Percentiles rank a stretch among this genome's conserved stretches.
phyloP scores from a whole-genome alignment of 140 eudicot genomes.

The Ambrosia hybrid region DNA sequence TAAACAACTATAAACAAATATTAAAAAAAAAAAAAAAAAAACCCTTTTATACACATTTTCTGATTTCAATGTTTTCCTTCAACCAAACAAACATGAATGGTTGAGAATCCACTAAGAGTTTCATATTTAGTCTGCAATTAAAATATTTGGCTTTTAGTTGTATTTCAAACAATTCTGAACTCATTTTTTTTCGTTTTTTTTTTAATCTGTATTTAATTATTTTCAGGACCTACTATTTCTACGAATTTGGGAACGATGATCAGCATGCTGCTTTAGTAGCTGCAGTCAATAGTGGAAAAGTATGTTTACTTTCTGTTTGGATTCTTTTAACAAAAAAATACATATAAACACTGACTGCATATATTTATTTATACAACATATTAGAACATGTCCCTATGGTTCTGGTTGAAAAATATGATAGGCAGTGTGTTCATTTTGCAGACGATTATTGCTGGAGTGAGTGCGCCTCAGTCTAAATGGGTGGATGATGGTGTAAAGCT shows the following conservation, averaged over 20 bases:
- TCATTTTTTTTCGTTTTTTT: neutral
- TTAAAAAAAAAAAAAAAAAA: too few relatives aligned
- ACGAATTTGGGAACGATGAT: slow-evolving; percentile 79
- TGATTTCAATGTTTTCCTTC: neutral
- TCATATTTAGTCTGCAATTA: neutral
- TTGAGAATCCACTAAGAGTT: neutral
- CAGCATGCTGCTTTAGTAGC: slow-evolving; percentile 90
- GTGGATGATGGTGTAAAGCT: slow-evolving; percentile 76
- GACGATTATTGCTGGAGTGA: slow-evolving; percentile 85
- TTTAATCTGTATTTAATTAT: neutral
- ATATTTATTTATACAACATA: neutral
- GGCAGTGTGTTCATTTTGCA: slow-evolving; percentile 30
- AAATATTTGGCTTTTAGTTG: slow-evolving; percentile 4
- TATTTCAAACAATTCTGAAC: neutral
- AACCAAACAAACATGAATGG: neutral
- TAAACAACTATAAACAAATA: too few relatives aligned
- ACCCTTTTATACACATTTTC: too few relatives aligned
- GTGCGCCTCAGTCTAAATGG: slow-evolving; percentile 77
- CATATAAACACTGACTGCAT: too few relatives aligned
- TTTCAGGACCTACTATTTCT: slow-evolving; percentile 85
- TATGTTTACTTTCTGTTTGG: slow-evolving; percentile 23
- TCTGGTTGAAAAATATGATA: neutral
- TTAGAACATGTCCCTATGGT: neutral
- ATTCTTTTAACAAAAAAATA: too few relatives aligned
- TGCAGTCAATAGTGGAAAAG: slow-evolving; percentile 90